A percentile compares a stretch with the other conserved stretches of the same genome.
Evolutionary conservation across 306 rosid genomes (phyloP).

Genomic region (Cyclanthera cordifolia): DNA sequence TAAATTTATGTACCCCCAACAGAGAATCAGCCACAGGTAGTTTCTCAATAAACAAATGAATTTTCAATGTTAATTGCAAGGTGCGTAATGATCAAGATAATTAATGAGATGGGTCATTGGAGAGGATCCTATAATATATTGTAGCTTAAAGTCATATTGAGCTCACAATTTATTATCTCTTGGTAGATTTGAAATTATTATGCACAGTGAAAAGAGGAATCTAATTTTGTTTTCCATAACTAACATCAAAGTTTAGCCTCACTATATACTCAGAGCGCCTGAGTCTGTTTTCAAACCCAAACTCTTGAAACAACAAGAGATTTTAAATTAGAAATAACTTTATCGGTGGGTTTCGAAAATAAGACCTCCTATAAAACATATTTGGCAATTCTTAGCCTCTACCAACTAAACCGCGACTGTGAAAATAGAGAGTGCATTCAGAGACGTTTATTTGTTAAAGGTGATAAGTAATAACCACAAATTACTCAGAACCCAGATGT

Average conservation of each 20-base stretch:
- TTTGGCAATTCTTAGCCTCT: too few species aligned
- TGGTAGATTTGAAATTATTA: background rate
- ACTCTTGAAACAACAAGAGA: too few species aligned
- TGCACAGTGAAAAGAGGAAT: background rate
- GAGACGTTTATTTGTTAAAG: background rate
- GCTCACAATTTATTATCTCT: background rate
- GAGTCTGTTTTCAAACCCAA: too few species aligned
- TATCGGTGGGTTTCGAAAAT: too few species aligned
- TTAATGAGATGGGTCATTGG: constrained; percentile 6
- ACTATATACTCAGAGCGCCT: too few species aligned
- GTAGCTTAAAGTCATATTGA: background rate
- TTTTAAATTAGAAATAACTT: too few species aligned
- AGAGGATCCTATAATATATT: background rate
- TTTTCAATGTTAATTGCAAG: background rate
- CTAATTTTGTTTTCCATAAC: too few species aligned
- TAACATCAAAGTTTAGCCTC: too few species aligned
- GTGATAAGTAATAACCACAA: background rate
- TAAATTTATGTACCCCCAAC: background rate
- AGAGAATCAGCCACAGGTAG: background rate
- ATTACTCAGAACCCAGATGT: background rate
- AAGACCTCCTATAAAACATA: too few species aligned
- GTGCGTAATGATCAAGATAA: background rate
- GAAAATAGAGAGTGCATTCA: background rate
- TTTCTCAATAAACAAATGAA: constrained; percentile 1
- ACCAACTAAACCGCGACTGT: too few species aligned